These are phyloP conservation scores for Ascobolus immersus DNA, from an alignment of 495 filamentous ascomycete genomes.

Conservation along the genomic window DNA sequence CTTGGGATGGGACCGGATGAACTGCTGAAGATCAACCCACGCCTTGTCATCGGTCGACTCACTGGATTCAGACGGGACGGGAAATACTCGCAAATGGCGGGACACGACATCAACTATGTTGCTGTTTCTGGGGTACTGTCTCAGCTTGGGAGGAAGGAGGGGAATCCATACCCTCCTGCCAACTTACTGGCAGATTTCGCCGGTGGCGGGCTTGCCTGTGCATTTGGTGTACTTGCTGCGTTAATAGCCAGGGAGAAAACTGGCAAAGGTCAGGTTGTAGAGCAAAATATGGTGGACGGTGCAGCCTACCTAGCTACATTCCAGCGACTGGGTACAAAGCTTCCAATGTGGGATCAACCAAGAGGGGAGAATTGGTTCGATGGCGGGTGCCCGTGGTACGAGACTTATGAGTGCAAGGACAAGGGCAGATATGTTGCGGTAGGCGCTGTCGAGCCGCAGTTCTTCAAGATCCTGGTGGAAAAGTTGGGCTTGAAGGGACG, in stretches of 20 bases:
- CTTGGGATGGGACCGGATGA: slow-evolving; percentile 47
- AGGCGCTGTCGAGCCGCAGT: slow-evolving; percentile 68
- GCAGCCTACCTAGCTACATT: slow-evolving; percentile 51
- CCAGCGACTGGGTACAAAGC: slow-evolving; percentile 36
- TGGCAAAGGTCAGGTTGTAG: slow-evolving; percentile 63
- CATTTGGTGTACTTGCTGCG: slow-evolving; percentile 41
- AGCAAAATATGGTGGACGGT: slow-evolving; percentile 93
- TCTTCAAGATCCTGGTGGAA: slow-evolving; percentile 41
- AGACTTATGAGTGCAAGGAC: slow-evolving; percentile 63
- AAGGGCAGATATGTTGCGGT: slow-evolving; percentile 72
- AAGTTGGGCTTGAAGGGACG: slow-evolving; percentile 41
- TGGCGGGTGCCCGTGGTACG: slow-evolving; percentile 66
- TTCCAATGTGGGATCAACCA: slow-evolving; percentile 26
- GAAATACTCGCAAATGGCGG: slow-evolving; percentile 63
- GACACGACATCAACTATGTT: slow-evolving; percentile 96
- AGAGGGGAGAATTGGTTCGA: slow-evolving; percentile 62
- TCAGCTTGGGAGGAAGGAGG: slow-evolving; percentile 41
- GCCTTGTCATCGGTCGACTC: slow-evolving; percentile 57
- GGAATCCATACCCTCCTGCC: slow-evolving; percentile 48
- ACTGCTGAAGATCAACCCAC: slow-evolving; percentile 38
- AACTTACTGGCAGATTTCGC: slow-evolving; percentile 83
- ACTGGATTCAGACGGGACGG: slow-evolving; percentile 77
- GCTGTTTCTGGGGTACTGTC: slow-evolving; percentile 59
- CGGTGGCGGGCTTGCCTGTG: slow-evolving; percentile 59
- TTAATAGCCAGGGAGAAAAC: slow-evolving; percentile 27